phyloP scores from a whole-genome alignment of 805 yeast species.

The Metschnikowia drakensbergensis region DNA sequence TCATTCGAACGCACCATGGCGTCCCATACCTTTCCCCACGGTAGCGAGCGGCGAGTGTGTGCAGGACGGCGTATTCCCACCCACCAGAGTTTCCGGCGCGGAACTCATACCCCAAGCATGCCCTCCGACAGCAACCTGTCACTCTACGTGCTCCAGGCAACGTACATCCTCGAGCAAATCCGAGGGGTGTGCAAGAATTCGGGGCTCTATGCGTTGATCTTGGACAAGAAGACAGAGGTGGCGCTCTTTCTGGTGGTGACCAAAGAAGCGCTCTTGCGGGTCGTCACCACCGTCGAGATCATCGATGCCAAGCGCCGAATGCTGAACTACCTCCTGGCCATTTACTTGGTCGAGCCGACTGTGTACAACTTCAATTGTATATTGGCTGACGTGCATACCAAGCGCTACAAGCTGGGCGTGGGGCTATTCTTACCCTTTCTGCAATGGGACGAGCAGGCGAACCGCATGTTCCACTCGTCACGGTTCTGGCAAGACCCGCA shows the following conservation, averaged over 20 bases:
- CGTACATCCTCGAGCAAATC: slow-evolving; percentile 22
- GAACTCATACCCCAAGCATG: not conserved
- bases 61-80: not conserved
- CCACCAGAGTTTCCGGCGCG: not conserved
- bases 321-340: slow-evolving; percentile 66
- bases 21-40: not conserved
- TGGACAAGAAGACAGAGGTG: slow-evolving; percentile 54
- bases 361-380: slow-evolving; percentile 71
- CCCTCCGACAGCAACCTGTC: slow-evolving; percentile 13
- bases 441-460: slow-evolving; percentile 24
- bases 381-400: slow-evolving; percentile 65
- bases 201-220: slow-evolving; percentile 40
- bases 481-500: slow-evolving; percentile 30
- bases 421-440: slow-evolving; percentile 63
- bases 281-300: slow-evolving; percentile 61
- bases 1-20: too few relatives aligned
- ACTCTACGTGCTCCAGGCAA: slow-evolving; percentile 15
- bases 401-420: slow-evolving; percentile 73
- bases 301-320: slow-evolving; percentile 60
- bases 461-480: slow-evolving; percentile 19
- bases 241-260: slow-evolving; percentile 46
- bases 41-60: not conserved
- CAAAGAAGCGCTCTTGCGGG: slow-evolving; percentile 45
- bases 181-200: slow-evolving; percentile 28
- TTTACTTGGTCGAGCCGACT: slow-evolving; percentile 73